Conservation (phyloP, 352 stramenopile species). For the Phytophthora constricta region DNA sequence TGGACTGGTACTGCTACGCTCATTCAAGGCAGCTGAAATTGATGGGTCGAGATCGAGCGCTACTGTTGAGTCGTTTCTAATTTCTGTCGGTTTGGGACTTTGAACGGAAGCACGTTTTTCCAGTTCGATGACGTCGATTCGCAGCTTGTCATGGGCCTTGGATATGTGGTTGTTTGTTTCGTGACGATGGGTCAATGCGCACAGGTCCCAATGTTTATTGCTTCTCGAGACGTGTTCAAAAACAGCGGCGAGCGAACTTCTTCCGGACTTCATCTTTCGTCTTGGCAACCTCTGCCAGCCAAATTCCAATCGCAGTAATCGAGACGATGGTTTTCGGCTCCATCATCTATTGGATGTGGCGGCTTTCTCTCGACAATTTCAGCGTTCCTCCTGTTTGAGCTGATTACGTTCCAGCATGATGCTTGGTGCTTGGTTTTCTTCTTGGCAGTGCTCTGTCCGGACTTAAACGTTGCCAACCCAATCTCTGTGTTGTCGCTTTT, state of each 20-base stretch:
- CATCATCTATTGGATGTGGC: conserved; percentile 87
- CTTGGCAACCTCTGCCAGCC: conserved; percentile 36
- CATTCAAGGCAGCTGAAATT: conserved; percentile 25
- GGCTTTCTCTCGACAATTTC: conserved; percentile 47
- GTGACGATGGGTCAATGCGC: conserved; percentile 62
- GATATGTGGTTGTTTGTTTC: conserved; percentile 79
- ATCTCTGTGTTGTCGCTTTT: conserved; percentile 19
- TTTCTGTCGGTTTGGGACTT: conserved; percentile 1
- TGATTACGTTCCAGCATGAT: conserved; percentile 55
- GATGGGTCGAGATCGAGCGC: conserved; percentile 18
- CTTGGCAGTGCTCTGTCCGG: conserved; percentile 41
- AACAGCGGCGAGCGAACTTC: conserved; percentile 77
- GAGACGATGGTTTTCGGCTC: conserved; percentile 87
- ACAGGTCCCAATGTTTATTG: conserved; percentile 67
- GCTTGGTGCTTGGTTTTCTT: conserved; percentile 61
- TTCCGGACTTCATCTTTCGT: conserved; percentile 71
- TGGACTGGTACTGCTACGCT: conserved; percentile 7
- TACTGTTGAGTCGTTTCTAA: conserved; percentile 14
- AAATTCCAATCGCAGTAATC: conserved; percentile 52
- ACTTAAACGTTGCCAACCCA: conserved; percentile 31
- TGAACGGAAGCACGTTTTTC: conserved; percentile 4
- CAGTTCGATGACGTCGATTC: not conserved
- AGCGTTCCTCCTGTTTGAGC: conserved; percentile 52
- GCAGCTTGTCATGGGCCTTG: conserved; percentile 32
- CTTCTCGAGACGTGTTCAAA: conserved; percentile 65